These are phyloP conservation scores for Leucosporidium yakuticum DNA, from an alignment of 768 basidiomycete genomes.

Conservation along the genomic window DNA sequence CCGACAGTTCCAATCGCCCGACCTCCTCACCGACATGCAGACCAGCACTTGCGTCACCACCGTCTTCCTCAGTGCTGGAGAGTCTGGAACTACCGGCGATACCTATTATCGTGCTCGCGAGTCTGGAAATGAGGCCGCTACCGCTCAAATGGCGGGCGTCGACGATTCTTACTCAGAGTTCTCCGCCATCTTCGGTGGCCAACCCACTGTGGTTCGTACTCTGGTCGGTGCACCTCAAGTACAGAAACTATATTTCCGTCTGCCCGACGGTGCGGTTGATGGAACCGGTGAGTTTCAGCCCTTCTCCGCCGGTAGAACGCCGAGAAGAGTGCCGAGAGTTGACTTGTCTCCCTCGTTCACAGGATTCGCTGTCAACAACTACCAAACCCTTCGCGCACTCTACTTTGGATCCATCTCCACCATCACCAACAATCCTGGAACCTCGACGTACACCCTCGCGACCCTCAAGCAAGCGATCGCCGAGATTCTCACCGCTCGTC, in stretches of 20 bases:
- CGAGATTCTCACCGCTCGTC: slow-evolving; percentile 23
- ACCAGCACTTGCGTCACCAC: slow-evolving; percentile 15
- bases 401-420: slow-evolving; percentile 31
- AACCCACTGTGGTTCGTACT: slow-evolving; percentile 27
- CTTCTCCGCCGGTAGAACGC: not conserved
- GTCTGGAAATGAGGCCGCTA: slow-evolving; percentile 28
- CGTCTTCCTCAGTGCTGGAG: slow-evolving; percentile 30
- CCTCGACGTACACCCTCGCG: slow-evolving; percentile 21
- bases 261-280: slow-evolving; percentile 32
- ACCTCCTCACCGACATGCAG: slow-evolving; percentile 10
- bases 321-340: too few species aligned
- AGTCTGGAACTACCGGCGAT: slow-evolving; percentile 20
- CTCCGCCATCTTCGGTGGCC: slow-evolving; percentile 16
- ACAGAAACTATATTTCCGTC: slow-evolving; percentile 30
- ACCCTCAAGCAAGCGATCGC: slow-evolving; percentile 18
- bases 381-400: slow-evolving; percentile 15
- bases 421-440: slow-evolving; percentile 21
- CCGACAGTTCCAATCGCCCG: slow-evolving; percentile 3
- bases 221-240: slow-evolving; percentile 17
- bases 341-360: too few species aligned
- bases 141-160: slow-evolving; percentile 34
- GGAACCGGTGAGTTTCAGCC: slow-evolving; percentile 1
- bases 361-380: not conserved
- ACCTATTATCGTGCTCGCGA: slow-evolving; percentile 25
- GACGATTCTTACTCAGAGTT: slow-evolving; percentile 21